Base-by-base conservation (phyloP, 345 rosid species). In the Gossypium arboreum region DNA sequence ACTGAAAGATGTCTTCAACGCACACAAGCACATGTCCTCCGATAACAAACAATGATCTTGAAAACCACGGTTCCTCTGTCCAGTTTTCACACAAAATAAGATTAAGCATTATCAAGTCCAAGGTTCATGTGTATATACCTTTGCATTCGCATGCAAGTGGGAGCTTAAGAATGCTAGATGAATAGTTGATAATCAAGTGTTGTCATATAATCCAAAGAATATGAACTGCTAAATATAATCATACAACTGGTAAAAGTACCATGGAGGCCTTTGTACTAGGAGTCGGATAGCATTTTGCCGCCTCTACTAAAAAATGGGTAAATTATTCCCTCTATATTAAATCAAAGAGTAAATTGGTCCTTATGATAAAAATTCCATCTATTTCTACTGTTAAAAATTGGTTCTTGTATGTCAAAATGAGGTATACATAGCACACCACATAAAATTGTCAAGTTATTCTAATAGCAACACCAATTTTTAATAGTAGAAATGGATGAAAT, bases 41-140 rank as follows among this genome's bases (percentile, higher is more conserved):
- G 60, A 82, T 86, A 69, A 95, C 86, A 83, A 95, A 89, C 63
- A 95, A 75, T 27, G 99, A 92, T 81, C 98, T 85, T 56, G 82
- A 74, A 72, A 84, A 74, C 99, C 99, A 91, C 12, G 92, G 63
- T 61, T 75, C 85, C 50, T 80, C 98, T 92, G 90, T 80, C 78
- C 78, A 84, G 72, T 67, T 78, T 68, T 52, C 22, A 39, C 47
- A 29, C 57, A 45, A 75, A 24, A 43, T 18, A 58, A 68, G 73
- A 15, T 75, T 65, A 34, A 59, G 17, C 10, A 61, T 34, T 22
- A 43, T 3, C 41, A 59, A 68, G 56, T 50, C 59, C 16, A 51
- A 16, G 73, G 24, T 69, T 27, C 29, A 34, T 50, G 22, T 25
- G 18, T 13, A n/a, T 16, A 25, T 68, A 59, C 58, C 16, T 48